Evolutionary conservation across 371 early-diverging fungal species (phyloP).

Genomic region (Apophysomyces elegans): DNA sequence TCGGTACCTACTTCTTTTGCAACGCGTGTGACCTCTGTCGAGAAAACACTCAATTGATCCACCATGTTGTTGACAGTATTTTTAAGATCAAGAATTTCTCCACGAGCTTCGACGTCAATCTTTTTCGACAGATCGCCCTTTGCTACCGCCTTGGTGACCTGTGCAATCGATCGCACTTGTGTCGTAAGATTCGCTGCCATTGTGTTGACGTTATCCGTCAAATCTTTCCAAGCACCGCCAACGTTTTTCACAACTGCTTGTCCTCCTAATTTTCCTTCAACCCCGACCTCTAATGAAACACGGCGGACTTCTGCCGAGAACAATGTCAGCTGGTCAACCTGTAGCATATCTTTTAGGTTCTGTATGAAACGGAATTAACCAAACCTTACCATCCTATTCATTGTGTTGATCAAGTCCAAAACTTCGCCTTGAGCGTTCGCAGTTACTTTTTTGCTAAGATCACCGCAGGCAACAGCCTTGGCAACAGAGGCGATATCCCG

Average conservation of each 20-base stretch:
- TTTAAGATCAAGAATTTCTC: slow-evolving; percentile 57
- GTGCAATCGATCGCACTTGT: slow-evolving; percentile 62
- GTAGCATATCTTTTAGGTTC: too few species aligned
- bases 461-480: slow-evolving; percentile 53
- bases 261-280: slow-evolving; percentile 53
- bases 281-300: slow-evolving; percentile 59
- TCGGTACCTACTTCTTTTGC: slow-evolving; percentile 60
- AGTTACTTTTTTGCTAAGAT: slow-evolving; percentile 50
- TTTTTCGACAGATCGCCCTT: slow-evolving; percentile 65
- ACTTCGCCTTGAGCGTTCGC: slow-evolving; percentile 56
- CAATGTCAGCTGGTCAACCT: slow-evolving; percentile 37
- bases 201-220: slow-evolving; percentile 63
- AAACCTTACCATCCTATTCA: slow-evolving; percentile 45
- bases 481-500: slow-evolving; percentile 53
- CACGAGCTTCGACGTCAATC: slow-evolving; percentile 54
- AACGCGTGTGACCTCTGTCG: slow-evolving; percentile 51
- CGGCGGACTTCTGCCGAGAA: slow-evolving; percentile 52
- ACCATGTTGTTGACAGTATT: slow-evolving; percentile 66
- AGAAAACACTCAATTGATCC: slow-evolving; percentile 51
- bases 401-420: slow-evolving; percentile 50
- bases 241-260: slow-evolving; percentile 49
- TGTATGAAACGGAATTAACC: too few species aligned
- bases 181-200: slow-evolving; percentile 65
- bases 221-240: slow-evolving; percentile 59
- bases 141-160: slow-evolving; percentile 62